Base-by-base conservation (phyloP, 2,329 filamentous ascomycete species). In the Tricladium varicosporioides region DNA sequence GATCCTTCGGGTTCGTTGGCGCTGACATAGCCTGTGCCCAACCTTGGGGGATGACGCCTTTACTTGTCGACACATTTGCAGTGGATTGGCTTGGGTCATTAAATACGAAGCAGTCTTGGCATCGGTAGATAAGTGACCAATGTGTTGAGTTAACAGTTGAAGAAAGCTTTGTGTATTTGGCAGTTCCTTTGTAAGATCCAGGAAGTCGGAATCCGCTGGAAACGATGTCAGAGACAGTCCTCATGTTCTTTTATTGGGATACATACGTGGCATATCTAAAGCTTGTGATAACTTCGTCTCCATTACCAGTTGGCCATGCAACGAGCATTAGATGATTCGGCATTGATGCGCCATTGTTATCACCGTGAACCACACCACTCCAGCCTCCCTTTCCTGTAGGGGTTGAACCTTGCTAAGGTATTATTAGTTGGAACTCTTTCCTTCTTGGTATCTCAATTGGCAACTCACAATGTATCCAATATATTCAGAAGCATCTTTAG, bases 71-170 rank as follows among this genome's bases (percentile, higher is more conserved):
- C 1, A 74, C 73, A 2, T 71, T 73, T 15, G 57, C 57, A 0
- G 74, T 74, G 1, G 70, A 72, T 31, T 73, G 71, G 4, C 77
- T 78, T 31, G 76, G 73, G 36, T 82, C 75, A 62, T 80, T 71
- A 79, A 81, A 85, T 1, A 73, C 64, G 15, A 83, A 73, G 68
- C 82, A 85, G 62, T 78, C 76, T 61, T 85, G 71, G 70, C 86
- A 89, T 49, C 83, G 78, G 72, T 87, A 89, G 16, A 87, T 78
- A 44, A 88, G 68, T 48, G 80, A 80, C 69, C 82, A 89, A 62
- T 80, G 74, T 19, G 80, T 83, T n/a, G 76, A 74, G 63, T 80
- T 86, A 54, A 87, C 74, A 19, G 73, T 77, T 14, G 80, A 79
- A 13, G 79, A 81, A 60, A 88, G 80, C 61, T 84, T 79, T 0